Evolutionary conservation across 2,329 filamentous ascomycete species (phyloP).

Genomic region (Blastomyces parvus): DNA sequence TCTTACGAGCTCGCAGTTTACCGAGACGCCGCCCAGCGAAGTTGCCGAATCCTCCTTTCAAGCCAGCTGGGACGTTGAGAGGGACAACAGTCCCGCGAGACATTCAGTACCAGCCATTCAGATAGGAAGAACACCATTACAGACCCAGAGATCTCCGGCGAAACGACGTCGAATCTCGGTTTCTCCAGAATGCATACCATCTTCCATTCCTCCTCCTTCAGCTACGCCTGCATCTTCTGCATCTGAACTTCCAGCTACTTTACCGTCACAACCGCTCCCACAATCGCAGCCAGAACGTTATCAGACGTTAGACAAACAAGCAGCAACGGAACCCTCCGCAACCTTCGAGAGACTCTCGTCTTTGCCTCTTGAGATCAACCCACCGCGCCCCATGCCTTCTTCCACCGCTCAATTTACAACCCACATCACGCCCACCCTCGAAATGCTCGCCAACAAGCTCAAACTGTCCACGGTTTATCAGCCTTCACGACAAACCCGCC

Average conservation of each 20-base stretch:
- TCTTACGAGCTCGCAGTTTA: neutral
- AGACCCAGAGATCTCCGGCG: neutral
- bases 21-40: constrained; percentile 28
- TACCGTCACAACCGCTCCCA: neutral
- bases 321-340: too few relatives aligned
- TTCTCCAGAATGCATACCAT: constrained; percentile 10
- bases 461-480: constrained; percentile 46
- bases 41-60: constrained; percentile 30
- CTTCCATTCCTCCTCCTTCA: constrained; percentile 9
- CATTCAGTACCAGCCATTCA: constrained; percentile 9
- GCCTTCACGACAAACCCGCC: constrained; percentile 42
- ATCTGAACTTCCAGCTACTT: neutral
- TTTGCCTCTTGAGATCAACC: constrained; percentile 38
- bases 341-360: constrained; percentile 8
- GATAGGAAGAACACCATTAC: constrained; percentile 14
- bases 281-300: neutral
- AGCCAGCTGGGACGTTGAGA: constrained; percentile 7
- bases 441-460: constrained; percentile 45
- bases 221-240: neutral
- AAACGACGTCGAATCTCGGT: constrained; percentile 16
- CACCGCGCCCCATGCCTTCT: constrained; percentile 47
- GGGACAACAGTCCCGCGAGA: constrained; percentile 3
- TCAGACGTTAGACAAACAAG: neutral
- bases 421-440: constrained; percentile 49
- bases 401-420: constrained; percentile 35